Conservation (phyloP, 768 basidiomycete genomes). For the Tylopilus subfusipes region DNA sequence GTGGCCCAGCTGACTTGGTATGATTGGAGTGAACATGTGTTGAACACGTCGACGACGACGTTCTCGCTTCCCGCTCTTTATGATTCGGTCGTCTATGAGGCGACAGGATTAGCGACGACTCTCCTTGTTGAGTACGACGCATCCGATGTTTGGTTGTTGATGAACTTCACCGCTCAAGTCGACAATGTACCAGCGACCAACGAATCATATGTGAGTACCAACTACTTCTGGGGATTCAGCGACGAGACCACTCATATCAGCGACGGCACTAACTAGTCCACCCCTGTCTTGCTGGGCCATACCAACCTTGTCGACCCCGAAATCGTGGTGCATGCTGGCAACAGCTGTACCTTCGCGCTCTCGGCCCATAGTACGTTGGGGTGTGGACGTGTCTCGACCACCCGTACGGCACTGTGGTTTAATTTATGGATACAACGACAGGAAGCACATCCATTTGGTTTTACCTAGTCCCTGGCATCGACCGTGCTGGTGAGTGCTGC, state of each 20-base stretch:
- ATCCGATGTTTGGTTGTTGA: conserved; percentile 47
- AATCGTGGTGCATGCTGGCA: conserved; percentile 34
- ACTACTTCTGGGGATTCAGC: neutral
- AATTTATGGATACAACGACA: conserved; percentile 45
- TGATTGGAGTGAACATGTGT: conserved; percentile 45
- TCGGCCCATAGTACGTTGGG: conserved; percentile 51
- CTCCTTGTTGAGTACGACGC: conserved; percentile 41
- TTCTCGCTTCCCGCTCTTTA: conserved; percentile 50
- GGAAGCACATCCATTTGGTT: conserved; percentile 48
- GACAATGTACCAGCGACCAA: conserved; percentile 41
- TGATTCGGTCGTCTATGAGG: conserved; percentile 42
- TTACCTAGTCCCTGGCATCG: conserved; percentile 51
- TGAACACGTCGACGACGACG: conserved; percentile 36
- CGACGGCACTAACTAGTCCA: conserved; percentile 39
- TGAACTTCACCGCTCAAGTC: conserved; percentile 47
- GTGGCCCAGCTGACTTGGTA: conserved; percentile 54
- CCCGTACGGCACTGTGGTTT: conserved; percentile 50
- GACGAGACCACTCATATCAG: neutral
- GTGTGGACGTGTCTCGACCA: conserved; percentile 62
- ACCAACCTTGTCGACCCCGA: conserved; percentile 47
- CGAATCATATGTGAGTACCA: conserved; percentile 47
- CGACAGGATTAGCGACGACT: conserved; percentile 40
- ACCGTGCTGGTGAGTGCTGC: conserved; percentile 43
- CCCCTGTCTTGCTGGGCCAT: conserved; percentile 45
- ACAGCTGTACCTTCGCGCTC: conserved; percentile 45